Percentiles rank a stretch among this genome's conserved stretches.
Evolutionary conservation across 2,329 filamentous ascomycete genomes (phyloP).

Genomic region (Dactylellina haptotyla): DNA sequence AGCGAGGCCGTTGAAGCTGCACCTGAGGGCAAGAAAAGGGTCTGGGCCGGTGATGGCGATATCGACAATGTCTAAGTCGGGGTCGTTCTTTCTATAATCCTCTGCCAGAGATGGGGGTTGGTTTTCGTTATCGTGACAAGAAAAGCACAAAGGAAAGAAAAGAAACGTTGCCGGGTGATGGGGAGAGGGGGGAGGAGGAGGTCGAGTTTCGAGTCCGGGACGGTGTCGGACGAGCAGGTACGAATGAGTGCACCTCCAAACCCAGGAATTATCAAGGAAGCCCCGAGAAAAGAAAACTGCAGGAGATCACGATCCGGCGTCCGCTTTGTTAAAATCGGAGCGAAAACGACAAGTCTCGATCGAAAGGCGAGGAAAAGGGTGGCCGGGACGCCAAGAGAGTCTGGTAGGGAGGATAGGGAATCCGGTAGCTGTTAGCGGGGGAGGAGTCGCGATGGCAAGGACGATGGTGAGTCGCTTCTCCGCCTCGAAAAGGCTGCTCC

Average conservation of each 20-base stretch:
- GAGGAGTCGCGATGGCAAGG: neutral
- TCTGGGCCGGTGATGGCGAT: no score
- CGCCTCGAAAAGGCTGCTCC: neutral
- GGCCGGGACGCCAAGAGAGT: neutral
- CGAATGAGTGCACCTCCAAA: neutral
- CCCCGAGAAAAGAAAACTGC: no score
- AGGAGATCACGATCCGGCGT: no score
- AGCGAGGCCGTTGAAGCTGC: no score
- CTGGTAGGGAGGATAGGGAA: neutral
- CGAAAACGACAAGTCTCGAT: no score
- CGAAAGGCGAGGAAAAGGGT: neutral
- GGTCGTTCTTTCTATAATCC: no score
- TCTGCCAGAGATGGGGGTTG: no score
- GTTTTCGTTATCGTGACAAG: no score
- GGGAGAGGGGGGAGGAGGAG: neutral
- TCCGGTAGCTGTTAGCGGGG: neutral
- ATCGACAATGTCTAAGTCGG: no score
- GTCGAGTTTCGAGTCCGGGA: neutral
- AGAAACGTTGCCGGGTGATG: neutral
- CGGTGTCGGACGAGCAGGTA: slow-evolving; percentile 35
- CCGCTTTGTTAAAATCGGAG: no score
- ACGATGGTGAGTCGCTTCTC: neutral
- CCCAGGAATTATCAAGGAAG: no score
- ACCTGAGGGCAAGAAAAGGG: no score
- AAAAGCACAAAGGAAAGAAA: neutral